Evolutionary conservation across 176 grass and related monocot species (phyloP), one percentile per base, ranked within the genome.

Genomic region (Pontederia crassipes): DNA sequence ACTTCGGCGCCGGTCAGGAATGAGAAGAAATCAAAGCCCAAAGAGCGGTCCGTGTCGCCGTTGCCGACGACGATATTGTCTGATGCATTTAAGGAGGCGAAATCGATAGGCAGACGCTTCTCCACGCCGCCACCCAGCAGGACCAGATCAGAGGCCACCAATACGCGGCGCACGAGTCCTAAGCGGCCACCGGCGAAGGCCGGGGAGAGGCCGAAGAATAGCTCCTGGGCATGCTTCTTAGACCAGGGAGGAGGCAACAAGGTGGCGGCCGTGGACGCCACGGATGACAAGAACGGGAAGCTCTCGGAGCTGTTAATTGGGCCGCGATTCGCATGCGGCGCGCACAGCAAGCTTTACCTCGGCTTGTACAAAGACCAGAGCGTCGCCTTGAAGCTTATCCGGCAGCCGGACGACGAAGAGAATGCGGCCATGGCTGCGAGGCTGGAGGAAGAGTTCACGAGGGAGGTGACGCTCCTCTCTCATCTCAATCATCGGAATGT

Each of bases 311-410:
- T 98, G 66, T 89, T 89, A 55, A 53, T 98, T 3, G 88, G 94
- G 2, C 77, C 80, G 15, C 71, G 84, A 15, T 98, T 98, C 69
- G 88, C 94, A 8, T 85, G 88, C 0, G 94, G 94, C 8, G 71
- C 88, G 1, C 84, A 98, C 51, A 98, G 94, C 59, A 82, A 83
- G 52, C 48, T 98, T 68, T 85, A 92, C 67, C 88, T 81, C 59
- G 94, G 94, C 54, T 79, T 92, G 58, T 98, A 98, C 59, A 69
- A 85, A 65, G 79, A 93, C 27, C 62, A 81, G 18, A 74, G 76
- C 45, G 94, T 93, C 72, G 94, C 88, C 35, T 84, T 98, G 17
- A 98, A 98, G 57, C 78, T 98, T 61, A 98, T 93, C 58, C 79
- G 88, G 58, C 94, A 81, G 70, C 94, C 94, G 32, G 82, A 93